Percentiles rank a stretch among this genome's conserved stretches.
Evolutionary conservation across 169 alveolate genomes (phyloP).

Genomic region (Plasmodium gallinaceum): DNA sequence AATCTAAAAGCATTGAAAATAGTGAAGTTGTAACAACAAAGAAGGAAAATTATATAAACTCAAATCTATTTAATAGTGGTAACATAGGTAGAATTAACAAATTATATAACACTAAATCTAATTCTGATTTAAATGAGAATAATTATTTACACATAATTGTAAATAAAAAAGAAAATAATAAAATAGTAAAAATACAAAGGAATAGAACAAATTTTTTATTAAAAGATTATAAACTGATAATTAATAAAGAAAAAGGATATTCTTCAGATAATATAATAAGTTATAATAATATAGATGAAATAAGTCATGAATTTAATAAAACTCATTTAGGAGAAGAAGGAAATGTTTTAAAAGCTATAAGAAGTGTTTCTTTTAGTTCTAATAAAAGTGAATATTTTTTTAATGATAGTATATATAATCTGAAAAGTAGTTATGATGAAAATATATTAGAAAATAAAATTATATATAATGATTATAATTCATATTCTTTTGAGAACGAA

Average conservation of each 20-base stretch:
- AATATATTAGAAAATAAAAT: constrained; percentile 11
- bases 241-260: constrained; percentile 23
- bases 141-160: no score
- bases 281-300: constrained; percentile 15
- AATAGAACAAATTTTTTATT: constrained; percentile 1
- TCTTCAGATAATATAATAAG: constrained; percentile 8
- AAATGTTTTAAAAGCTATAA: constrained; percentile 9
- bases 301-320: background rate
- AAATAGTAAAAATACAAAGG: constrained; percentile 19
- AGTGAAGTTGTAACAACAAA: background rate
- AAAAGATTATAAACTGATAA: background rate
- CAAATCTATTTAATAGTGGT: constrained; percentile 16
- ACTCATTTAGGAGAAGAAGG: background rate
- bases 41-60: background rate
- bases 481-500: background rate
- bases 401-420: background rate
- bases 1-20: background rate
- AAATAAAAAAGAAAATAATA: background rate
- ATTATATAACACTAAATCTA: background rate
- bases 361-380: constrained; percentile 52
- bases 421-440: constrained; percentile 6
- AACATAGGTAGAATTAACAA: background rate
- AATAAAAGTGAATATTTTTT: constrained; percentile 47
- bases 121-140: no score
- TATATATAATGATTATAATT: background rate